Base-by-base conservation (phyloP, 441 rosid species). In the Raphanus hybrid region DNA sequence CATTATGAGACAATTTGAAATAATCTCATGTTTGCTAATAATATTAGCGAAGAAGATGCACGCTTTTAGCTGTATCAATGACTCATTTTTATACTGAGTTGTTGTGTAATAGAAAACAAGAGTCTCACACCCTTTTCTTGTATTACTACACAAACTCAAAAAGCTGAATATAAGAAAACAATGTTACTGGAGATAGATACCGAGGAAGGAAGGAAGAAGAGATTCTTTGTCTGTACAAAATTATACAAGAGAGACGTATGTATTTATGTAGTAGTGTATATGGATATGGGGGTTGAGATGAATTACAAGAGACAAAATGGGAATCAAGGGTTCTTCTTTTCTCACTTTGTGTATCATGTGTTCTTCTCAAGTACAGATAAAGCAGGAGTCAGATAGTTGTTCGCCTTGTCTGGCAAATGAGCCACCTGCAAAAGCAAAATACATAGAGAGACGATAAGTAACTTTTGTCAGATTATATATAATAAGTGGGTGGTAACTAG, bases 331-430 rank as follows among this genome's bases (percentile, higher is more conserved):
- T 27, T 60, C 59, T 52, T 18, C 34, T 68, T 27, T 61, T 18
- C 70, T 18, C 70, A 32, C 8, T 62, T 62, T 43, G 55, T 60
- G 65, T n/a, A 8, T 88, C 73, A 94, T 23, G 96, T 95, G 85
- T 95, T 95, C 78, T 91, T 95, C 85, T 95, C 98, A 60, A 95
- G 85, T 32, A 91, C 92, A 8, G 95, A 87, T 29, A 93, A 76
- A 18, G 98, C 99, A 6, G 98, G 98, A 18, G 99, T 89, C 85
- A 95, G 80, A 84, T 95, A 95, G 84, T 93, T 95, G 80, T 95
- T 95, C 18, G 99, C 99, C 86, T 95, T 95, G 82, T 91, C 98
- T 0, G 99, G 99, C 78, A 93, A 82, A 86, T 95, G 99, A 20
- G 99, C 98, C 69, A 93, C 97, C 98, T 91, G 82, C 32, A 29